phyloP scores from a whole-genome alignment of 129 eudicot species.

The Flaveria bidentis region DNA sequence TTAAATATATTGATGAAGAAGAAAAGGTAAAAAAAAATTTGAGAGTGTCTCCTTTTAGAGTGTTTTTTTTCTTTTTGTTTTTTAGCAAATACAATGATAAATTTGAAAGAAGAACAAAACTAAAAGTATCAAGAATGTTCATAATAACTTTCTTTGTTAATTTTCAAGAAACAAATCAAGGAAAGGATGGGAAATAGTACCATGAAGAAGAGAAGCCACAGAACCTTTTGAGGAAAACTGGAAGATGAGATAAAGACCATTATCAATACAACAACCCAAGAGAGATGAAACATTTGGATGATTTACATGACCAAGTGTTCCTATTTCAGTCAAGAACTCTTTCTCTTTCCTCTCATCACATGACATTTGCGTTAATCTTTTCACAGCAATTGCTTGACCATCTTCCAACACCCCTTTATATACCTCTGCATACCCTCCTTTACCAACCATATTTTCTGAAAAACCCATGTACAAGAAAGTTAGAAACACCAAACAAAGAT shows the following conservation, averaged over 20 bases:
- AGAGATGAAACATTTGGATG: constrained; percentile 92
- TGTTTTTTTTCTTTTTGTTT: constrained; percentile 3
- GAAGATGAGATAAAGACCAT: constrained; percentile 89
- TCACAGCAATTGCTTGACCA: constrained; percentile 89
- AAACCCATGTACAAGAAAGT: constrained; percentile 24
- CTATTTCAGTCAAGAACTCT: constrained; percentile 94
- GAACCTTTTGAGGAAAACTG: constrained; percentile 92
- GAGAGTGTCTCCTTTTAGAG: neutral
- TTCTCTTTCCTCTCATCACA: constrained; percentile 92
- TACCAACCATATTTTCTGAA: constrained; percentile 89
- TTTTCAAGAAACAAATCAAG: constrained; percentile 8
- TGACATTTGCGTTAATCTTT: constrained; percentile 60
- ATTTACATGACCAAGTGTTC: constrained; percentile 87
- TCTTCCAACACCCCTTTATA: constrained; percentile 78
- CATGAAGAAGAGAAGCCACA: constrained; percentile 97
- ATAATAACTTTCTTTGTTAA: neutral
- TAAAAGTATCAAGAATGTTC: neutral
- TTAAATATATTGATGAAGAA: neutral
- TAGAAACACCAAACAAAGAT: constrained; percentile 2
- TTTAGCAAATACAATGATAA: constrained; percentile 2
- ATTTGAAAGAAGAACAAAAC: neutral
- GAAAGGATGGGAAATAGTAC: constrained; percentile 39
- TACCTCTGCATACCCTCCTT: constrained; percentile 98
- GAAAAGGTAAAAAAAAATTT: neutral
- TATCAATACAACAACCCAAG: constrained; percentile 92